Conservation (phyloP, 495 filamentous ascomycete species). For the Aspergillus steynii region DNA sequence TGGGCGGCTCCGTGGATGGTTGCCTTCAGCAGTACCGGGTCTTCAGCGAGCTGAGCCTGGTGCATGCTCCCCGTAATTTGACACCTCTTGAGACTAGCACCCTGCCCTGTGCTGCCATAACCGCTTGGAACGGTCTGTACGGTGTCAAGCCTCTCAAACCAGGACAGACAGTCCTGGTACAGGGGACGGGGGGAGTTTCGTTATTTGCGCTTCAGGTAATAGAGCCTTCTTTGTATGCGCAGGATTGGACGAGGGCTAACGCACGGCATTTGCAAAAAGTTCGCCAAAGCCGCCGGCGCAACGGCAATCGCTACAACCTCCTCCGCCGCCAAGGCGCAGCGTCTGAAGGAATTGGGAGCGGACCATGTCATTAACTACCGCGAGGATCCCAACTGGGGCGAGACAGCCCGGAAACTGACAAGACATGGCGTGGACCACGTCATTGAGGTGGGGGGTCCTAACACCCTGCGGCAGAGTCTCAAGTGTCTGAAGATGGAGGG, state of each 20-base stretch:
- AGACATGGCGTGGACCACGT: slow-evolving; percentile 58
- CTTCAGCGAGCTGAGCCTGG: slow-evolving; percentile 4
- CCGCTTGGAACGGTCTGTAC: slow-evolving; percentile 40
- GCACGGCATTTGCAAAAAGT: slow-evolving; percentile 4
- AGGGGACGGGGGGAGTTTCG: slow-evolving; percentile 67
- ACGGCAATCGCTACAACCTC: slow-evolving; percentile 43
- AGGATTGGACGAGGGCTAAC: not conserved
- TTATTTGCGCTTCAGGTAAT: slow-evolving; percentile 49
- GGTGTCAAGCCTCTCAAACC: slow-evolving; percentile 48
- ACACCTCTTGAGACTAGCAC: slow-evolving; percentile 24
- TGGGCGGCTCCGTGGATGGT: slow-evolving; percentile 1
- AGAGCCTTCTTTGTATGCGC: too few relatives aligned
- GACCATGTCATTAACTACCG: slow-evolving; percentile 60
- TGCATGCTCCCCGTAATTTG: not conserved
- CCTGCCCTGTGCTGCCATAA: slow-evolving; percentile 47
- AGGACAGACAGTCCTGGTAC: slow-evolving; percentile 60
- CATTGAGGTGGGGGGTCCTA: slow-evolving; percentile 53
- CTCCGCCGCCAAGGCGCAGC: slow-evolving; percentile 29
- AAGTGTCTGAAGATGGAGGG: slow-evolving; percentile 5
- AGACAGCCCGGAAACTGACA: slow-evolving; percentile 55
- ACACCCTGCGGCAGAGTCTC: slow-evolving; percentile 30
- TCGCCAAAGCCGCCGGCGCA: slow-evolving; percentile 38
- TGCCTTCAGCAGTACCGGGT: slow-evolving; percentile 5
- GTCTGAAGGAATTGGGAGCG: slow-evolving; percentile 36
- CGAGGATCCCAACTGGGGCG: slow-evolving; percentile 59